Conservation (phyloP, 2,329 filamentous ascomycete species). For the Lachnellula occidentalis region DNA sequence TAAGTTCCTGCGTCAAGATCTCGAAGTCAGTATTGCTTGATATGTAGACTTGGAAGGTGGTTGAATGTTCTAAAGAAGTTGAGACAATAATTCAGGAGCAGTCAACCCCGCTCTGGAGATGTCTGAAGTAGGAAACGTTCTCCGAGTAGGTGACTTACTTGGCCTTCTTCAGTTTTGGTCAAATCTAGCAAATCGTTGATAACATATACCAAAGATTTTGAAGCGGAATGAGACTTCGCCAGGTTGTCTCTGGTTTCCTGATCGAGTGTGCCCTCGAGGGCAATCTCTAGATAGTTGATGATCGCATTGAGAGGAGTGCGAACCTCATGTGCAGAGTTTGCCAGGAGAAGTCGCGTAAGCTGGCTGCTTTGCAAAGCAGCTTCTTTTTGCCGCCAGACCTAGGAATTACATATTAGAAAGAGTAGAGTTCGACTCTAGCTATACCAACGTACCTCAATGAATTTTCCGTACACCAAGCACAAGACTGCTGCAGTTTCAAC, state of each 20-base stretch:
- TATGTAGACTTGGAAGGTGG: too few species aligned
- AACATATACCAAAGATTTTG: slow-evolving; percentile 87
- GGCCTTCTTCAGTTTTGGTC: slow-evolving; percentile 81
- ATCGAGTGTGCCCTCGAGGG: slow-evolving; percentile 74
- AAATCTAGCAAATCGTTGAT: slow-evolving; percentile 89
- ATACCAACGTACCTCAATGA: slow-evolving; percentile 65
- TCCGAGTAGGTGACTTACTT: slow-evolving; percentile 25
- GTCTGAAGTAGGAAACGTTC: too few species aligned
- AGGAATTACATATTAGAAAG: slow-evolving; percentile 46
- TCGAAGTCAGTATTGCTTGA: too few species aligned
- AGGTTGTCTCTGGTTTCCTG: slow-evolving; percentile 80
- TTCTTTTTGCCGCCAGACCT: slow-evolving; percentile 90
- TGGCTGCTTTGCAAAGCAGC: slow-evolving; percentile 76
- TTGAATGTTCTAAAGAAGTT: too few species aligned
- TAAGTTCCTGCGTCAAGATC: slow-evolving; percentile 41
- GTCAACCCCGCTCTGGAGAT: too few species aligned
- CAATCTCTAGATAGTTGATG: slow-evolving; percentile 91
- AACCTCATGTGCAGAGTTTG: slow-evolving; percentile 88
- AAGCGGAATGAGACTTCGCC: slow-evolving; percentile 79
- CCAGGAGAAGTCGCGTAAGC: slow-evolving; percentile 70
- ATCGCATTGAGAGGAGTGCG: slow-evolving; percentile 88
- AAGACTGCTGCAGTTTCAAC: slow-evolving; percentile 83
- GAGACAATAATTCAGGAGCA: too few species aligned
- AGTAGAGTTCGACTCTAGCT: slow-evolving; percentile 42
- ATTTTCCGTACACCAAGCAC: slow-evolving; percentile 76